phyloP scores from a whole-genome alignment of 202 grass and related monocot species.

The Eragrostis tef region DNA sequence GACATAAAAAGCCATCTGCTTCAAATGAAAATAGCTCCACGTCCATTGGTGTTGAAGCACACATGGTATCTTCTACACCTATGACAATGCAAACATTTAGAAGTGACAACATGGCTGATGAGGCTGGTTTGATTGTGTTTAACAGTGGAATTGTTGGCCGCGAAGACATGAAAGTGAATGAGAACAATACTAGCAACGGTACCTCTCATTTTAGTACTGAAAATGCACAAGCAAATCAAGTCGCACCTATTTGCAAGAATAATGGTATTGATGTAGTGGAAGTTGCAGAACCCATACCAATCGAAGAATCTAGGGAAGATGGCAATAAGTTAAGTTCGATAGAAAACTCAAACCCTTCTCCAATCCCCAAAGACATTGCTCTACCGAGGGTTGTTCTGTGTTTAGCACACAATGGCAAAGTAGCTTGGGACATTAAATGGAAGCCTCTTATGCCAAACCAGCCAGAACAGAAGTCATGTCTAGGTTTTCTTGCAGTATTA shows the following conservation, averaged over 20 bases:
- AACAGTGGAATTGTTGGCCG: conserved; percentile 40
- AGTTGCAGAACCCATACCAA: conserved; percentile 16
- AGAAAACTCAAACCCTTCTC: conserved; percentile 46
- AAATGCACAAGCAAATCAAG: conserved; percentile 39
- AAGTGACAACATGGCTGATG: conserved; percentile 42
- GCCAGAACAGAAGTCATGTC: conserved; percentile 51
- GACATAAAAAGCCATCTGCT: conserved; percentile 36
- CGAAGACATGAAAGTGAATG: conserved; percentile 34
- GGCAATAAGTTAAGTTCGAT: conserved; percentile 30
- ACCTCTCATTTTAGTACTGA: conserved; percentile 29
- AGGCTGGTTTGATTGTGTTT: conserved; percentile 36
- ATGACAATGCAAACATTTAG: conserved; percentile 20
- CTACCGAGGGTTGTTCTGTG: conserved; percentile 81
- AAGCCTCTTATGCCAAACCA: conserved; percentile 61
- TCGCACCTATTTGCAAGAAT: conserved; percentile 33
- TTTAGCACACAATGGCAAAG: conserved; percentile 96
- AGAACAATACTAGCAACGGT: conserved; percentile 26
- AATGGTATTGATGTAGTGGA: conserved; percentile 42
- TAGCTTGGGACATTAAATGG: conserved; percentile 99
- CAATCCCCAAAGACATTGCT: conserved; percentile 54
- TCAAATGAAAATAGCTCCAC: conserved; percentile 12
- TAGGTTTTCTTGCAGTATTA: conserved; percentile 90
- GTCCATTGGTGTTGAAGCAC: conserved; percentile 26
- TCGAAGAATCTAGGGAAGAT: conserved; percentile 48
- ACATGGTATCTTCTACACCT: conserved; percentile 16